A percentile compares a stretch with the other conserved stretches of the same genome.
Conservation (phyloP, 805 yeast genomes). For the Ogataea ganodermae region DNA sequence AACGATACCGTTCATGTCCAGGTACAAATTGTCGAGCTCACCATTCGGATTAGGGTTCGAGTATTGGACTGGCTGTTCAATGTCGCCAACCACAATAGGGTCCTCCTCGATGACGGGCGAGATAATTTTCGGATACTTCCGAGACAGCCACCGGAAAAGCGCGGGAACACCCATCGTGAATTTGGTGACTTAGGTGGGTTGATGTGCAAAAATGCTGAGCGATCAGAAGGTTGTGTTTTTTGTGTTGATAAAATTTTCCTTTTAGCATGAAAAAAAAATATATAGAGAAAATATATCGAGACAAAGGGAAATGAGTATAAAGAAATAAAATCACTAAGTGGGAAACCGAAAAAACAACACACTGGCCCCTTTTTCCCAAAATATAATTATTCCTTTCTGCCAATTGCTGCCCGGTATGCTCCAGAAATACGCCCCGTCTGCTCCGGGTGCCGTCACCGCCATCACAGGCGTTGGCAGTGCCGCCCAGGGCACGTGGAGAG, state of each 20-base stretch:
- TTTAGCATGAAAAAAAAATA: not conserved
- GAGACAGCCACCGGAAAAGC: slow-evolving; percentile 91
- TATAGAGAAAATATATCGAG: not conserved
- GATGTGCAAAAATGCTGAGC: not conserved
- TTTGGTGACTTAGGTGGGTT: not conserved
- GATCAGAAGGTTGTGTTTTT: not conserved
- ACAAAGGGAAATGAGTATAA: not conserved
- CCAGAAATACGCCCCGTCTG: not conserved
- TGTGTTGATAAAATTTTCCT: slow-evolving; percentile 2
- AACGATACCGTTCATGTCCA: slow-evolving; percentile 99
- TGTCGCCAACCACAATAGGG: slow-evolving; percentile 57
- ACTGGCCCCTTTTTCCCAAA: not conserved
- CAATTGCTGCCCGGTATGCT: not conserved
- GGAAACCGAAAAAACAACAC: not conserved
- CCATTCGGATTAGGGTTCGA: slow-evolving; percentile 89
- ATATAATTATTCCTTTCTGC: too few relatives aligned
- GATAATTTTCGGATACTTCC: slow-evolving; percentile 91
- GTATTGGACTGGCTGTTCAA: slow-evolving; percentile 65
- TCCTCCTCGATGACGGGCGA: slow-evolving; percentile 85
- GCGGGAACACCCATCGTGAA: slow-evolving; percentile 91
- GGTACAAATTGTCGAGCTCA: slow-evolving; percentile 87
- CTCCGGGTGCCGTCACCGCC: too few relatives aligned
- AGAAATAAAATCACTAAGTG: too few relatives aligned
- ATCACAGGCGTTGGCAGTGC: too few relatives aligned
- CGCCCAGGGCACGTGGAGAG: too few relatives aligned